Evolutionary conservation across 768 basidiomycete genomes (phyloP).

Genomic region (Suillus ampliporus): DNA sequence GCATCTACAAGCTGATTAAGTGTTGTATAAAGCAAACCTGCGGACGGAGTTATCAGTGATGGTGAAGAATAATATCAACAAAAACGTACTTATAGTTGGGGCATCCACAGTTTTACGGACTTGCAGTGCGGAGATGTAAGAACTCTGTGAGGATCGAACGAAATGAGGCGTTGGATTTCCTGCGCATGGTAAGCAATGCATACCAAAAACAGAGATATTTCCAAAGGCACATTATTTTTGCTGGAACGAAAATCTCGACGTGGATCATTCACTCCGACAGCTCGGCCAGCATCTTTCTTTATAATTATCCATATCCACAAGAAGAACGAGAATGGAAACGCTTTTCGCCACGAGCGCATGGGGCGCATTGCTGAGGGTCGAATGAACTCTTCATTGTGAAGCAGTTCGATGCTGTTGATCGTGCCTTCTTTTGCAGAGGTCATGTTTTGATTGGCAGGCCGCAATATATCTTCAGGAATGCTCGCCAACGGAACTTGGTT

Average conservation of each 20-base stretch:
- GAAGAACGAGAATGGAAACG: constrained; percentile 3
- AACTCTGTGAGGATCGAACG: constrained; percentile 53
- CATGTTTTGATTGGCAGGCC: not conserved
- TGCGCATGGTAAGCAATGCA: constrained; percentile 19
- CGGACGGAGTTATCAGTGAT: not conserved
- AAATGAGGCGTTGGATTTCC: not conserved
- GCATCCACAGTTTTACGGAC: constrained; percentile 50
- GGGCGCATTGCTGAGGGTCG: not conserved
- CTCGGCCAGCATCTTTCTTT: not conserved
- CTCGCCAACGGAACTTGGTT: not conserved
- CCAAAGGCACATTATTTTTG: constrained; percentile 66
- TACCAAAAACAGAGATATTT: constrained; percentile 71
- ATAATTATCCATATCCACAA: not conserved
- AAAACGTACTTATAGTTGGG: constrained; percentile 53
- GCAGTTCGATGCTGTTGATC: not conserved
- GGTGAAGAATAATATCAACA: constrained; percentile 1
- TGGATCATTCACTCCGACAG: not conserved
- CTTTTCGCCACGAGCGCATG: not conserved
- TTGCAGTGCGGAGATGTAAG: constrained; percentile 68
- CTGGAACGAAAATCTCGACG: not conserved
- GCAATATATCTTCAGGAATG: not conserved
- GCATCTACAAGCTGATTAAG: constrained; percentile 65
- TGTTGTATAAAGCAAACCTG: constrained; percentile 53
- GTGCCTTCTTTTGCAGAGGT: not conserved
- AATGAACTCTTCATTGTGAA: not conserved